Evolutionary conservation across 73 alveolate species (phyloP).

Genomic region (Paramecium biaurelia): DNA sequence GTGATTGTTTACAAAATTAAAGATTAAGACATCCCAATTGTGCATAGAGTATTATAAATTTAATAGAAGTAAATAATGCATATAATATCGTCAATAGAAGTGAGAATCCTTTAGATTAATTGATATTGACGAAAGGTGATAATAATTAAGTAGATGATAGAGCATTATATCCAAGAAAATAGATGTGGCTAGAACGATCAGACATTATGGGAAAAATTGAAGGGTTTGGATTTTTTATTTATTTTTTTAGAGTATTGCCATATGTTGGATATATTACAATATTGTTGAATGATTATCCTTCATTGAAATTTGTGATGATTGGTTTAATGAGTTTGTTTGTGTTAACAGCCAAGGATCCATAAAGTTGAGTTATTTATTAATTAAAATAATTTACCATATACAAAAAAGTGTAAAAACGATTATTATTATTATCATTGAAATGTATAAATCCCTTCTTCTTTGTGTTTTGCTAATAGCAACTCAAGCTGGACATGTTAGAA

Average conservation of each 20-base stretch:
- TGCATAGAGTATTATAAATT: conserved; percentile 91
- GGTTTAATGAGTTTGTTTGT: conserved; percentile 92
- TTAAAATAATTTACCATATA: not conserved
- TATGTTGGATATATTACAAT: conserved; percentile 96
- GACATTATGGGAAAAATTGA: conserved; percentile 91
- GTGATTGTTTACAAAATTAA: conserved; percentile 92
- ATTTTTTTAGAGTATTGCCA: conserved; percentile 74
- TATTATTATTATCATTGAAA: not conserved
- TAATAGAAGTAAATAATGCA: conserved; percentile 58
- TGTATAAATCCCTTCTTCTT: not conserved
- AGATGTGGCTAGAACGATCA: conserved; percentile 78
- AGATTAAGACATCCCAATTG: conserved; percentile 93
- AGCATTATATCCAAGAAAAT: conserved; percentile 93
- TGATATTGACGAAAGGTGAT: conserved; percentile 96
- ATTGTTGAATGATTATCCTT: conserved; percentile 93
- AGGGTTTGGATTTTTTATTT: conserved; percentile 64
- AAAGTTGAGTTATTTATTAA: conserved; percentile 59
- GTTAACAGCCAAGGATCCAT: conserved; percentile 88
- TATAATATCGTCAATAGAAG: conserved; percentile 56
- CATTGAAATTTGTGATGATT: conserved; percentile 81
- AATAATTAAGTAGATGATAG: conserved; percentile 96
- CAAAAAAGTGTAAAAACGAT: conserved; percentile 3
- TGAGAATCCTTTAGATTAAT: conserved; percentile 70
- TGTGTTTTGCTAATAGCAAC: not conserved
- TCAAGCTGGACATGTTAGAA: conserved; percentile 1